Percentiles rank a stretch among this genome's conserved stretches.
phyloP scores from a whole-genome alignment of 306 rosid genomes.

The Cicer yamashitae region DNA sequence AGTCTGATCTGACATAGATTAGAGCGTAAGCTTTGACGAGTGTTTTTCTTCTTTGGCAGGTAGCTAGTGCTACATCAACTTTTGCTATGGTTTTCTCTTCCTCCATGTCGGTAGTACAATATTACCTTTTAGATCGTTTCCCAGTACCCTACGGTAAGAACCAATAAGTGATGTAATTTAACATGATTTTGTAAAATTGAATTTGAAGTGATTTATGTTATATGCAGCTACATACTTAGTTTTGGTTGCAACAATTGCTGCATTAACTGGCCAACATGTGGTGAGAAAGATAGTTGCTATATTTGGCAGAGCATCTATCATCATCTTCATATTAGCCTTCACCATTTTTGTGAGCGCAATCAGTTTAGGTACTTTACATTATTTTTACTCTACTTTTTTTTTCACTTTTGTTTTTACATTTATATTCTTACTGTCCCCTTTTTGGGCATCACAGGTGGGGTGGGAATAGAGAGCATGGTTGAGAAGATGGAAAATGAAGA shows the following conservation, averaged over 20 bases:
- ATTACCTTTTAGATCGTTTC: constrained; percentile 73
- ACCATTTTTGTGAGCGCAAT: constrained; percentile 83
- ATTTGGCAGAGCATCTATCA: constrained; percentile 76
- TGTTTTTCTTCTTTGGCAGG: constrained; percentile 50
- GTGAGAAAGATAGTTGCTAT: constrained; percentile 72
- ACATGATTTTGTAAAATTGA: not conserved
- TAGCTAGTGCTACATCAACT: constrained; percentile 87
- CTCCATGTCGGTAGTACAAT: constrained; percentile 87
- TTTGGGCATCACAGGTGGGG: constrained; percentile 64
- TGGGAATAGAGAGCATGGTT: constrained; percentile 77
- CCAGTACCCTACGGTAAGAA: constrained; percentile 77
- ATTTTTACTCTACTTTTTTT: not conserved
- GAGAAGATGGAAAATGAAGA: constrained; percentile 74
- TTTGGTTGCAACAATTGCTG: constrained; percentile 73
- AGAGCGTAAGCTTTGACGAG: no score
- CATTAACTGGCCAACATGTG: constrained; percentile 78
- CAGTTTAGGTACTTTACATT: constrained; percentile 64
- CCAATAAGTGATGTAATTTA: not conserved
- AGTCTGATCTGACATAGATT: no score
- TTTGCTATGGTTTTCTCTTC: constrained; percentile 83
- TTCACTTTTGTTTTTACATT: not conserved
- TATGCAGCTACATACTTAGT: constrained; percentile 71
- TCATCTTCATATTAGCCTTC: constrained; percentile 76
- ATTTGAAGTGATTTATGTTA: not conserved
- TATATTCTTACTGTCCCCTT: not conserved